Base-by-base conservation (phyloP, 139 green algal species). In the Chlorella sp. region DNA sequence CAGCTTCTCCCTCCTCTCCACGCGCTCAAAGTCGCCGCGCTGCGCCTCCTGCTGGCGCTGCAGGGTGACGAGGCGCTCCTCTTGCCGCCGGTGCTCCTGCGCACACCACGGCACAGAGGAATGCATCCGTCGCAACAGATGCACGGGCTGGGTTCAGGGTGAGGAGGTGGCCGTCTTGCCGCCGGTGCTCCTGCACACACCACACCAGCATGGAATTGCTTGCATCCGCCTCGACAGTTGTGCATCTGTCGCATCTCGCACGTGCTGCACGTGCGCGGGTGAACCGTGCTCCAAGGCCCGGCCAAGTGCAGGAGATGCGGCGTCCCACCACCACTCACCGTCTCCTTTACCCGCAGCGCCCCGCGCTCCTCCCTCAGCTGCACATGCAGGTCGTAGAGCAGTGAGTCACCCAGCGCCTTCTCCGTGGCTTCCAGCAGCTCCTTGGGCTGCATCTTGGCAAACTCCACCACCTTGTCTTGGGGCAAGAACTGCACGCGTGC, bases 401-500 rank as follows among this genome's bases (percentile, higher is more conserved):
- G 36, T 0, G 74, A 70, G 61, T 96, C 87, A 1, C 87, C 94
- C 5, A 98, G 86, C 2, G 94, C 91, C 74, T 87, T 92, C 82
- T 98, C 85, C 0, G 95, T 99, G 24, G 93, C 90, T 35, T 75
- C 31, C 72, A 99, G 88, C 62, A 98, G 85, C 78, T 96, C 74
- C 5, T 80, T 72, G 0, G 88, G 79, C 61, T 88, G 87, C 80
- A 98, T 81, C 1, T 74, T 73, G 0, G 95, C 89, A 85, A 99
- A 99, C 68, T 91, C 85, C 5, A 82, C 77, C 49, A 99, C 95
- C 68, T 89, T 89, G 82, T 99, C 95, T 83, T 98, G 94, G 5
- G 92, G 93, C 69, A 98, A 87, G 73, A 98, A 97, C 91, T 96
- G 80, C 61, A 62, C 24, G 49, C 14, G 4, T n/a, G n/a, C n/a